Base-by-base conservation (phyloP, 495 filamentous ascomycete genomes). In the Aspergillus funiculosus region DNA sequence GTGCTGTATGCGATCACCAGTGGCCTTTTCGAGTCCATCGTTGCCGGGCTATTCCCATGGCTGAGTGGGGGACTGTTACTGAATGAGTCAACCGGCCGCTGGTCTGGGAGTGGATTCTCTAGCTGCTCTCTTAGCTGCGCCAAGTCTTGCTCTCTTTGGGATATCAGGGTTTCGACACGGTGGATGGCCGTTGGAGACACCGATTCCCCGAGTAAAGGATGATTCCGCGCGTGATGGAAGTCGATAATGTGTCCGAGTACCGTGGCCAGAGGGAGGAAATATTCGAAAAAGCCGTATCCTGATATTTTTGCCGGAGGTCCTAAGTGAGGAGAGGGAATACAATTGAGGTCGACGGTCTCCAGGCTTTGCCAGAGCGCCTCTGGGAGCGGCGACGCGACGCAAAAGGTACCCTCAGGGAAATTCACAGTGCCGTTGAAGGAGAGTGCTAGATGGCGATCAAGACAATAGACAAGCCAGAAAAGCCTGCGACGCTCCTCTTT, bases 381-480 rank as follows among this genome's bases (percentile, higher is more conserved):
- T 6, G 43, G 43, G 1, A 46, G 34, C n/a, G 43, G 43, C 5
- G 32, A 32, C 2, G 43, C 43, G 9, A 46, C 43, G 26, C 34
- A 46, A 20, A 46, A 46, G n/a, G 43, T 38, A n/a, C 43, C 43
- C 17, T 46, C 43, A 10, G 34, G 34, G 11, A 46, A 39, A 9
- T 38, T 30, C 34, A 46, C 43, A 5, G 32, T 14, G 4, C 14
- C 25, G 25, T 46, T 46, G 6, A 46, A 46, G 6, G 43, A 46
- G 7, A 46, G 34, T 5, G 22, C 43, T 7, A 46, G 26, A 39
- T 46, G 43, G 5, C 43, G 43, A 19, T 46, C 43, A 7, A 46
- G 43, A 19, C 43, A 46, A 17, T 46, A 46, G 8, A 46, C 35
- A 13, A 46, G 24, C 43, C 43, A 46, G 32, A 46, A 46, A 10